Percentiles rank a stretch among this genome's conserved stretches.
Conservation (phyloP, 2,329 filamentous ascomycete species). For the Neoscytalidium dimidiatum region DNA sequence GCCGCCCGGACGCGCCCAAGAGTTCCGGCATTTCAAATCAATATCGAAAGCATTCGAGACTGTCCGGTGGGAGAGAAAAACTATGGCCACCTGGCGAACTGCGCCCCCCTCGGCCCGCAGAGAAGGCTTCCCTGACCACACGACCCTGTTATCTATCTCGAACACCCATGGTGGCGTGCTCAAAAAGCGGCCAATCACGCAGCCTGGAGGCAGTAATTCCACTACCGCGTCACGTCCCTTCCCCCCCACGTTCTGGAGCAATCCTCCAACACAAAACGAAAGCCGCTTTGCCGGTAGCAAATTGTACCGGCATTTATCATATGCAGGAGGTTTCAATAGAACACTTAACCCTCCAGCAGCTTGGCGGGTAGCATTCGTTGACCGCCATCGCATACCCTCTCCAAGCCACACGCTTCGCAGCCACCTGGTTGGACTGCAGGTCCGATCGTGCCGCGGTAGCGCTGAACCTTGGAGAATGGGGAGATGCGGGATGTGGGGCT, state of each 20-base stretch:
- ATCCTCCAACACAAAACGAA: background rate
- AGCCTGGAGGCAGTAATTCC: background rate
- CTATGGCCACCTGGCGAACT: background rate
- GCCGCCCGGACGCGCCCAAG: background rate
- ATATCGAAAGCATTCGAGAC: background rate
- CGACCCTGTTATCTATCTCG: background rate
- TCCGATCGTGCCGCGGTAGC: background rate
- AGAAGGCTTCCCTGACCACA: background rate
- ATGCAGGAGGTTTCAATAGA: background rate
- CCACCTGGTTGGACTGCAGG: background rate
- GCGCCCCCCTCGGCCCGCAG: background rate
- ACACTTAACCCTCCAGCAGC: background rate
- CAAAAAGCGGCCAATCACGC: background rate
- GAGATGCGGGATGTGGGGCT: background rate
- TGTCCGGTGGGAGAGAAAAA: background rate
- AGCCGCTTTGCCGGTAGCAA: background rate
- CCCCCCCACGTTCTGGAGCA: background rate
- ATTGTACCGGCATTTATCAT: background rate
- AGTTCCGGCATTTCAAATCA: background rate
- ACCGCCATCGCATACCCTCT: background rate
- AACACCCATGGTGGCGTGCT: background rate
- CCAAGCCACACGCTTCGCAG: background rate
- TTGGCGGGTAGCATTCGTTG: background rate
- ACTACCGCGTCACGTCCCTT: background rate
- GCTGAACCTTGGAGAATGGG: background rate